Evolutionary conservation across 768 basidiomycete genomes (phyloP).

Genomic region (Tubosaeta sp.): DNA sequence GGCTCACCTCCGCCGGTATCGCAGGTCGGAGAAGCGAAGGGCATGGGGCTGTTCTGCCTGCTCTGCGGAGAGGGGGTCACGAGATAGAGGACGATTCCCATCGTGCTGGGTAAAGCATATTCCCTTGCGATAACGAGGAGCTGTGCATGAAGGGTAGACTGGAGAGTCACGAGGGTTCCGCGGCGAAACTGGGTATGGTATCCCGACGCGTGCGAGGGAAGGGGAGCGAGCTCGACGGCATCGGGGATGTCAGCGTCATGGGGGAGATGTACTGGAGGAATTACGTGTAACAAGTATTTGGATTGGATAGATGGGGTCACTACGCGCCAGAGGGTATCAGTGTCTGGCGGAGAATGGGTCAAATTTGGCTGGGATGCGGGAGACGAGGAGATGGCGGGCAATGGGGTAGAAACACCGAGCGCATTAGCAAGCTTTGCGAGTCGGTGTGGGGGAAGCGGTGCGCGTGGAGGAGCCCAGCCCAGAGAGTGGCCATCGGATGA

Average conservation of each 20-base stretch:
- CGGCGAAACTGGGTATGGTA: slow-evolving; percentile 77
- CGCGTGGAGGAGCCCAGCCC: slow-evolving; percentile 60
- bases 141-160: slow-evolving; percentile 80
- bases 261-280: slow-evolving; percentile 71
- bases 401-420: slow-evolving; percentile 72
- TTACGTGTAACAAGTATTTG: slow-evolving; percentile 75
- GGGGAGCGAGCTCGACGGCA: slow-evolving; percentile 45
- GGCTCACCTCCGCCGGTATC: slow-evolving; percentile 46
- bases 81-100: slow-evolving; percentile 81
- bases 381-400: slow-evolving; percentile 45
- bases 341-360: slow-evolving; percentile 11
- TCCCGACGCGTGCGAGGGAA: slow-evolving; percentile 59
- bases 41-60: slow-evolving; percentile 11
- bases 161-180: slow-evolving; percentile 82
- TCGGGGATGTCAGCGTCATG: slow-evolving; percentile 49
- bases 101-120: slow-evolving; percentile 84
- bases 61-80: slow-evolving; percentile 38
- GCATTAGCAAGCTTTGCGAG: slow-evolving; percentile 84
- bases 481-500: slow-evolving; percentile 18
- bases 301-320: slow-evolving; percentile 52
- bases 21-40: slow-evolving; percentile 14
- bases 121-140: slow-evolving; percentile 87
- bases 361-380: slow-evolving; percentile 5
- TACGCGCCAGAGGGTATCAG: slow-evolving; percentile 42
- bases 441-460: slow-evolving; percentile 70